A percentile compares a stretch with the other conserved stretches of the same genome.
Evolutionary conservation across 2,329 filamentous ascomycete species (phyloP).

Genomic region (Furcasterigmium furcatum): DNA sequence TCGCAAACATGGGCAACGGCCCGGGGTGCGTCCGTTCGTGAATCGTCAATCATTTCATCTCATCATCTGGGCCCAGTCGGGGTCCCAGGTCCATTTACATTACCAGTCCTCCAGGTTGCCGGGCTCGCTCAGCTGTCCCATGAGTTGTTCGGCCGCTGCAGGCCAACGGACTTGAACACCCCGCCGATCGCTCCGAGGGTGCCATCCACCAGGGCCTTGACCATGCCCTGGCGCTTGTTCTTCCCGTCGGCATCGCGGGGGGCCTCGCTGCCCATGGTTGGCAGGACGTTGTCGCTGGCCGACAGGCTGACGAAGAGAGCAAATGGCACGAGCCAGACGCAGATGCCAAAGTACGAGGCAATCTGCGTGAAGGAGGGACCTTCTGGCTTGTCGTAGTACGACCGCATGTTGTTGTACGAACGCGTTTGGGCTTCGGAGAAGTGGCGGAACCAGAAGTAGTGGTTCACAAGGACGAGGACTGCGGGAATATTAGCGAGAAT

Average conservation of each 20-base stretch:
- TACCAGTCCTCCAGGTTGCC: not conserved
- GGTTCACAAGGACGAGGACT: conserved; percentile 84
- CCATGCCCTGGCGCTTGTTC: conserved; percentile 58
- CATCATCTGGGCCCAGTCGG: not conserved
- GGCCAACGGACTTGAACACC: conserved; percentile 18
- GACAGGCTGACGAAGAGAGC: conserved; percentile 91
- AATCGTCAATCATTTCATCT: conserved; percentile 5
- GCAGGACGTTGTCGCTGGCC: conserved; percentile 91
- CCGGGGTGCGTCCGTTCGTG: not conserved
- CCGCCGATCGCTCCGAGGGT: conserved; percentile 50
- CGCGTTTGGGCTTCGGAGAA: conserved; percentile 67
- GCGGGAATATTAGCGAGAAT: not conserved
- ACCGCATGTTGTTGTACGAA: conserved; percentile 54
- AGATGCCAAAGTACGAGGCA: conserved; percentile 91
- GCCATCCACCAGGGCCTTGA: conserved; percentile 62
- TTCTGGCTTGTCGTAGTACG: conserved; percentile 59
- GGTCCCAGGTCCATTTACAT: not conserved
- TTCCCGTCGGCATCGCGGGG: conserved; percentile 45
- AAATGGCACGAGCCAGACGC: conserved; percentile 96
- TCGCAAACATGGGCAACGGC: conserved; percentile 2
- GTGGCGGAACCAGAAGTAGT: conserved; percentile 94
- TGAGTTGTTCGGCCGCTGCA: conserved; percentile 6
- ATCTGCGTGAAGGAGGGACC: conserved; percentile 89
- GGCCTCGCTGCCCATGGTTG: conserved; percentile 79
- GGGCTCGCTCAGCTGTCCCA: conserved; percentile 1